Evolutionary conservation across 768 basidiomycete species (phyloP), one percentile per base, ranked within the genome.

Genomic region (Mycena leptocephala): DNA sequence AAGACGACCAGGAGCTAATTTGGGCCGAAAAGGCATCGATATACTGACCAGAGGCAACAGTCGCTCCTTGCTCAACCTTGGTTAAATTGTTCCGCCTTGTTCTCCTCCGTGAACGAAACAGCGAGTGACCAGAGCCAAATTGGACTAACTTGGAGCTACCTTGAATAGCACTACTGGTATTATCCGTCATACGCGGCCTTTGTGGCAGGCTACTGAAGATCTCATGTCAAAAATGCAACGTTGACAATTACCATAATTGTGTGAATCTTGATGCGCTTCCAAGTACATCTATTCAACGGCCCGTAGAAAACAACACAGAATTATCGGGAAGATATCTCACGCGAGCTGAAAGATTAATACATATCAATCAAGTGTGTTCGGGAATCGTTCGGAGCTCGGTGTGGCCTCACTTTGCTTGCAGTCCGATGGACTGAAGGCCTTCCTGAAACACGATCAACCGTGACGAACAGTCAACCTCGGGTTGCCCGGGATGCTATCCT

Each of bases 371-470:
- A n/a, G 56, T 4, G 5, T 59, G 30, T 55, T 20, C 22, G 56
- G 32, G 32, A 33, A 16, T 51, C 48, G 48, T 24, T 51, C n/a
- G 9, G 48, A 22, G 13, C 35, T 37, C 35, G 6, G 35, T 37
- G 35, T 13, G 35, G 35, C 35, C 28, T 55, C 18, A n/a, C 53
- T 16, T 30, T 55, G 28, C 16, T 58, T 35, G 20, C 33, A 7
- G 20, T n/a, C n/a, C n/a, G n/a, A n/a, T n/a, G n/a, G n/a, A n/a
- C n/a, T n/a, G n/a, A n/a, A n/a, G n/a, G n/a, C n/a, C n/a, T n/a
- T n/a, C 59, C 37, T 61, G 59, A 61, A 39, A 61, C 59, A 26
- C n/a, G 59, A 61, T 61, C 59, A 61, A 16, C 35, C 22, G 59
- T 39, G 18, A 61, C 4, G 32, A 33, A 51, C n/a, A 51, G 48